phyloP scores from a whole-genome alignment of 192 early-diverging fungal genomes.

The Rhizophagus sp. region DNA sequence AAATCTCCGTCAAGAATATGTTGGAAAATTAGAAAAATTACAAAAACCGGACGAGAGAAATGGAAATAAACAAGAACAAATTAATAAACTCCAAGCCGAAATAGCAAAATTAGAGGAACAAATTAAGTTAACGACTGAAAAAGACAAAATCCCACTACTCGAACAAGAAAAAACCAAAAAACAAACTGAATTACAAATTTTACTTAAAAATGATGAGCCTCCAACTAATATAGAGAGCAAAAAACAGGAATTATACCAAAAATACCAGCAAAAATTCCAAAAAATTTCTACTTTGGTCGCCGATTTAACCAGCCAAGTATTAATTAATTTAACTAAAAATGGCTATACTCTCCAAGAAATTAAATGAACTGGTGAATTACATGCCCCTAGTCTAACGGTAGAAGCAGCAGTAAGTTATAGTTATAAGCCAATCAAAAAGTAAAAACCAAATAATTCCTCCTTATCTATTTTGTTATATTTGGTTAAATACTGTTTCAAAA shows the following conservation, averaged over 20 bases:
- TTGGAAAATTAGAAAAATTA: not conserved
- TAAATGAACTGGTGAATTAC: not conserved
- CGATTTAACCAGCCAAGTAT: not conserved
- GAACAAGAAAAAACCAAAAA: not conserved
- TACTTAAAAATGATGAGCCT: not conserved
- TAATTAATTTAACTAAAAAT: not conserved
- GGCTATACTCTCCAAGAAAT: not conserved
- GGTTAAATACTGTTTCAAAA: no score
- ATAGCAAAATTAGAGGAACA: not conserved
- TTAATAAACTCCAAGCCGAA: not conserved
- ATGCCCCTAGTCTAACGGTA: conserved; percentile 7
- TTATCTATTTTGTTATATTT: no score
- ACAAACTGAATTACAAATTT: not conserved
- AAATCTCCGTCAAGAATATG: not conserved
- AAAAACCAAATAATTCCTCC: no score
- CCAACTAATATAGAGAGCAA: not conserved
- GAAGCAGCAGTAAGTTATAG: no score
- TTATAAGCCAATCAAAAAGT: no score
- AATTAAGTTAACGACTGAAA: not conserved
- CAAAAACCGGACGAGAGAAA: not conserved
- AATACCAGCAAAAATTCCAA: conserved; percentile 6
- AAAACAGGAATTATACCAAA: not conserved
- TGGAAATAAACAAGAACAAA: not conserved
- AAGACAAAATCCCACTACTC: not conserved
- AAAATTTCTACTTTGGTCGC: not conserved